Evolutionary conservation across 108 stramenopile species (phyloP).

Genomic region (Craspedostauros australis): DNA sequence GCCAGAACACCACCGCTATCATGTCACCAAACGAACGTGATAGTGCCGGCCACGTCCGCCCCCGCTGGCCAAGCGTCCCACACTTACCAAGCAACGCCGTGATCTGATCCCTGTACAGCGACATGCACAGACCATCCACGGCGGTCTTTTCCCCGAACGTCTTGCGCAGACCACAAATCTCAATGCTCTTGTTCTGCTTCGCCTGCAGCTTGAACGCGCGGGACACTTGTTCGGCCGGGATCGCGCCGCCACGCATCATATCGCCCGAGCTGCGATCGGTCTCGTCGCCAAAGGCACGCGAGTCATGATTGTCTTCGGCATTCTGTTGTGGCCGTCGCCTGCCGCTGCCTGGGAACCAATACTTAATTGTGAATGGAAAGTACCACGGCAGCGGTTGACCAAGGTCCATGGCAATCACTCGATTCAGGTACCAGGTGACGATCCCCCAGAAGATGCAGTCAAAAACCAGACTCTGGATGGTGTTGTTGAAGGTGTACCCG

Average conservation of each 20-base stretch:
- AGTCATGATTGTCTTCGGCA: not conserved
- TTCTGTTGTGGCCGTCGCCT: not conserved
- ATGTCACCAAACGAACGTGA: too few species aligned
- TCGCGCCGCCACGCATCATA: constrained; percentile 9
- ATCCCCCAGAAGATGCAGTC: constrained; percentile 80
- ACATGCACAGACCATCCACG: constrained; percentile 81
- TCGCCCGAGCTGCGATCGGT: too few species aligned
- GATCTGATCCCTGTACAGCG: constrained; percentile 87
- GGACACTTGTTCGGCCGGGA: constrained; percentile 54
- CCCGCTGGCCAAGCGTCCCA: too few species aligned
- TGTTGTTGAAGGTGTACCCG: constrained; percentile 53
- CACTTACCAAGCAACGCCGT: constrained; percentile 93
- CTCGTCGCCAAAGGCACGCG: too few species aligned
- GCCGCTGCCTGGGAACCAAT: constrained; percentile 55
- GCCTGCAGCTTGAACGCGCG: constrained; percentile 40
- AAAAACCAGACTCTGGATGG: constrained; percentile 56
- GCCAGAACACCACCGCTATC: too few species aligned
- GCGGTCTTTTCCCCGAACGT: constrained; percentile 90
- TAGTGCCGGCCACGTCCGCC: too few species aligned
- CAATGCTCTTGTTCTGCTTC: constrained; percentile 40
- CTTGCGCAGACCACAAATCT: constrained; percentile 61
- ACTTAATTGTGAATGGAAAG: constrained; percentile 70
- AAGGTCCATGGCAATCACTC: constrained; percentile 70
- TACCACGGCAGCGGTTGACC: constrained; percentile 76
- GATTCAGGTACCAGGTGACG: constrained; percentile 85